Evolutionary conservation across 768 basidiomycete genomes (phyloP).

Genomic region (Termitomyces sp.): DNA sequence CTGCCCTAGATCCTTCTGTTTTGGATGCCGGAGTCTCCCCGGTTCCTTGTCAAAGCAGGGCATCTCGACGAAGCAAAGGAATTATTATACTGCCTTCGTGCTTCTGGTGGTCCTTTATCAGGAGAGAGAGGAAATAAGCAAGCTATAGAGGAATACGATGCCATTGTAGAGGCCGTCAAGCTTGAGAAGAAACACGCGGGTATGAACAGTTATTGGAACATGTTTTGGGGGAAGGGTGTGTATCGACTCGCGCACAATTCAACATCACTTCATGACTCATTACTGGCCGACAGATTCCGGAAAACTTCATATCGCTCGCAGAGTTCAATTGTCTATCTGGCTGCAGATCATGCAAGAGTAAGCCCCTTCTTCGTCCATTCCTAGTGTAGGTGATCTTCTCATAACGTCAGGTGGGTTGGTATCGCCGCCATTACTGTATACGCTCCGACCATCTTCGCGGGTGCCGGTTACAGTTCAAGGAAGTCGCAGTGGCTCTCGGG

Average conservation of each 20-base stretch:
- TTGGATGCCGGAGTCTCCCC: constrained; percentile 36
- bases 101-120: constrained; percentile 13
- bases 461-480: constrained; percentile 37
- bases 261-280: background rate
- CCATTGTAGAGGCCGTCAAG: constrained; percentile 33
- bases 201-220: constrained; percentile 39
- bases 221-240: constrained; percentile 40
- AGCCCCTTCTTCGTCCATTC: constrained; percentile 6
- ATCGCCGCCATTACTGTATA: constrained; percentile 45
- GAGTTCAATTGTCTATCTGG: constrained; percentile 41
- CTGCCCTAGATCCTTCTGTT: constrained; percentile 22
- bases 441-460: constrained; percentile 40
- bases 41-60: constrained; percentile 37
- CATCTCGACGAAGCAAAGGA: constrained; percentile 31
- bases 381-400: background rate
- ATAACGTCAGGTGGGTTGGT: constrained; percentile 32
- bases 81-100: constrained; percentile 30
- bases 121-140: constrained; percentile 14
- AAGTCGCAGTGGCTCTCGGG: constrained; percentile 43
- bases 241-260: background rate
- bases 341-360: constrained; percentile 42
- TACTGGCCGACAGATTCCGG: constrained; percentile 20
- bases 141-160: constrained; percentile 30
- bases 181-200: constrained; percentile 36
- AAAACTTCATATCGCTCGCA: constrained; percentile 36